Percentiles rank a stretch among this genome's conserved stretches.
Evolutionary conservation across 2,329 filamentous ascomycete species (phyloP).

Genomic region (Ophiostoma ulmi): DNA sequence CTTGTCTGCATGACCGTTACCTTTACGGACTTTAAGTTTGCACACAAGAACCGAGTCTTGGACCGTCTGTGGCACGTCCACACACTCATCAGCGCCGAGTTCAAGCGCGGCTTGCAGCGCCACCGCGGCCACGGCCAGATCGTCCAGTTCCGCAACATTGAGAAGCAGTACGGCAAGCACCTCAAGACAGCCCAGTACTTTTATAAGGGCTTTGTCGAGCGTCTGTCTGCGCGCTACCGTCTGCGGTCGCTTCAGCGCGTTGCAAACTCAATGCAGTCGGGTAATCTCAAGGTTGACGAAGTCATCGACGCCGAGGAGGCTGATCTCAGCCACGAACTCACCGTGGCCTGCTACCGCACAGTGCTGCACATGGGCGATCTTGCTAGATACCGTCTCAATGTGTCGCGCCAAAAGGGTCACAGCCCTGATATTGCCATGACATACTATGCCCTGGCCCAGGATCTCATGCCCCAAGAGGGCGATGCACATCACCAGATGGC

Average conservation of each 20-base stretch:
- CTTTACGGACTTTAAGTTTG: constrained; percentile 65
- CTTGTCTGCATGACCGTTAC: constrained; percentile 66
- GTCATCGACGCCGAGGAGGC: constrained; percentile 43
- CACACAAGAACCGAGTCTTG: constrained; percentile 60
- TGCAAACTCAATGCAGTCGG: constrained; percentile 41
- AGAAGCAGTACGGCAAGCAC: constrained; percentile 76
- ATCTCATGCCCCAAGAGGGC: constrained; percentile 72
- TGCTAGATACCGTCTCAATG: constrained; percentile 69
- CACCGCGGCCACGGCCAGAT: constrained; percentile 48
- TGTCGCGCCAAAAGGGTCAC: constrained; percentile 65
- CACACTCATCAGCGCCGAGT: constrained; percentile 69
- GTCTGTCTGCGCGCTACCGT: constrained; percentile 59
- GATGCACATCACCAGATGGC: constrained; percentile 86
- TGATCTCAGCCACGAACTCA: constrained; percentile 54
- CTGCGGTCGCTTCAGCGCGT: constrained; percentile 39
- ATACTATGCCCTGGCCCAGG: constrained; percentile 78
- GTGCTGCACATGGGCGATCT: constrained; percentile 86
- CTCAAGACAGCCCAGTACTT: constrained; percentile 84
- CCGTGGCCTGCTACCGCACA: constrained; percentile 73
- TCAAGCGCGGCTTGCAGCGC: constrained; percentile 62
- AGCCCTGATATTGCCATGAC: constrained; percentile 75
- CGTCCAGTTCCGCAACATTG: constrained; percentile 68
- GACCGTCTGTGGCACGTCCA: constrained; percentile 73
- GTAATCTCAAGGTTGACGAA: constrained; percentile 40
- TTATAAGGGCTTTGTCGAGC: constrained; percentile 80